Conservation (phyloP, 108 stramenopile genomes). For the Pelagomonas calceolata region DNA sequence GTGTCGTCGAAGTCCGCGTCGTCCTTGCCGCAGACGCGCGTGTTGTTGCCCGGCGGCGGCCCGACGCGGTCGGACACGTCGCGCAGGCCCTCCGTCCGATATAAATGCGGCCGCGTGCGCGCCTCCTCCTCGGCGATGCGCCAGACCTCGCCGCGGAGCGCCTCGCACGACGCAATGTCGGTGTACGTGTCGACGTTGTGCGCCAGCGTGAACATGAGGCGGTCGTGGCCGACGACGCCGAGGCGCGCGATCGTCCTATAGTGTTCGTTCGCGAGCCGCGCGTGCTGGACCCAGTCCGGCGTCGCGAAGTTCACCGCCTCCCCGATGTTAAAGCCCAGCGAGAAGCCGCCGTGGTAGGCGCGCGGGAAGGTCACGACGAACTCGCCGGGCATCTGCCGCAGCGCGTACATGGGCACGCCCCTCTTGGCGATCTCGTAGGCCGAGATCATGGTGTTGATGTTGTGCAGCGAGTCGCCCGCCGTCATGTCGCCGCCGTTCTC, state of each 20-base stretch:
- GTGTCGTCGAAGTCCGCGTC: constrained; percentile 82
- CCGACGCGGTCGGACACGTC: constrained; percentile 60
- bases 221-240: constrained; percentile 80
- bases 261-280: constrained; percentile 73
- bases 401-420: constrained; percentile 74
- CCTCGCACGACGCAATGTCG: constrained; percentile 44
- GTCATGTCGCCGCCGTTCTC: constrained; percentile 72
- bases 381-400: constrained; percentile 69
- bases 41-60: constrained; percentile 51
- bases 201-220: constrained; percentile 76
- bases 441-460: constrained; percentile 88
- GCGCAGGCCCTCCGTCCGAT: not conserved
- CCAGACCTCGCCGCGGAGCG: constrained; percentile 51
- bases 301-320: constrained; percentile 80
- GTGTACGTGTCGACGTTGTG: constrained; percentile 55
- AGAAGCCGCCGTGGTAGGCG: constrained; percentile 91
- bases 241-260: constrained; percentile 73
- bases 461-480: constrained; percentile 74
- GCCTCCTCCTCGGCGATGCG: constrained; percentile 63
- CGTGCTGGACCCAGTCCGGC: constrained; percentile 84
- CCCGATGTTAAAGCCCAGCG: constrained; percentile 83
- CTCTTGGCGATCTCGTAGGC: constrained; percentile 60
- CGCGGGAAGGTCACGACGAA: constrained; percentile 94
- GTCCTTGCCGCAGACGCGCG: constrained; percentile 67
- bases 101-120: constrained; percentile 39